These are phyloP conservation scores for Punctularia strigosozonata DNA, from an alignment of 768 basidiomycete species.

Conservation along the genomic window DNA sequence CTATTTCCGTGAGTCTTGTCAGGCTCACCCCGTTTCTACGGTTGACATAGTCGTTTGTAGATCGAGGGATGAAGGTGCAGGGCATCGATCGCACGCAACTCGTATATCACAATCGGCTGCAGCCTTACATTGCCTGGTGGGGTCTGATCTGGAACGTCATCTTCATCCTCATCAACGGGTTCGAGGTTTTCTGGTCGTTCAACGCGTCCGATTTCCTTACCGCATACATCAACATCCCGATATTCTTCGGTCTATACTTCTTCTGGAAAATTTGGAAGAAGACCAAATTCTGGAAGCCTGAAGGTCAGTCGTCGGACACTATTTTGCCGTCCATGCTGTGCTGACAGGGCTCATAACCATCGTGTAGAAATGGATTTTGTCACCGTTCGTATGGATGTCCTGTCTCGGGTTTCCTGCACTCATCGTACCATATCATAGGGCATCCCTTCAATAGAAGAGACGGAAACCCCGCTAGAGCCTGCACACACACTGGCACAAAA, in stretches of 20 bases:
- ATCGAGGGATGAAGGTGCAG: conserved; percentile 51
- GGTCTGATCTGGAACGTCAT: conserved; percentile 52
- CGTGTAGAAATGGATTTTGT: conserved; percentile 74
- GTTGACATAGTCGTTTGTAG: conserved; percentile 17
- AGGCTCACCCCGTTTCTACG: neutral
- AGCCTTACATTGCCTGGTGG: conserved; percentile 63
- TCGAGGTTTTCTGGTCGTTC: conserved; percentile 54
- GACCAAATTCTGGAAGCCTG: conserved; percentile 35
- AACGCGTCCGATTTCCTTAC: conserved; percentile 39
- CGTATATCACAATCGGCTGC: conserved; percentile 46
- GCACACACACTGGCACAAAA: neutral
- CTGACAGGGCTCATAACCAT: too few relatives aligned
- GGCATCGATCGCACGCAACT: conserved; percentile 52
- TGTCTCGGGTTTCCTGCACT: neutral
- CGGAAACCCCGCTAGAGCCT: neutral
- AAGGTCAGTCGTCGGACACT: too few relatives aligned
- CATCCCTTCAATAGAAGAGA: neutral
- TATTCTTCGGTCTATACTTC: conserved; percentile 34
- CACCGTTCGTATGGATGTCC: conserved; percentile 29
- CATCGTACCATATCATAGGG: neutral
- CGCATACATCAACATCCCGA: conserved; percentile 32
- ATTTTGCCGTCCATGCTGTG: too few relatives aligned
- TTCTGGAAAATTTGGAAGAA: conserved; percentile 31
- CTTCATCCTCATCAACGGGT: conserved; percentile 47
- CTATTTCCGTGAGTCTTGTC: conserved; percentile 42